A percentile compares a stretch with the other conserved stretches of the same genome.
Evolutionary conservation across 495 filamentous ascomycete species (phyloP).

Genomic region (Lophium mytilinum): DNA sequence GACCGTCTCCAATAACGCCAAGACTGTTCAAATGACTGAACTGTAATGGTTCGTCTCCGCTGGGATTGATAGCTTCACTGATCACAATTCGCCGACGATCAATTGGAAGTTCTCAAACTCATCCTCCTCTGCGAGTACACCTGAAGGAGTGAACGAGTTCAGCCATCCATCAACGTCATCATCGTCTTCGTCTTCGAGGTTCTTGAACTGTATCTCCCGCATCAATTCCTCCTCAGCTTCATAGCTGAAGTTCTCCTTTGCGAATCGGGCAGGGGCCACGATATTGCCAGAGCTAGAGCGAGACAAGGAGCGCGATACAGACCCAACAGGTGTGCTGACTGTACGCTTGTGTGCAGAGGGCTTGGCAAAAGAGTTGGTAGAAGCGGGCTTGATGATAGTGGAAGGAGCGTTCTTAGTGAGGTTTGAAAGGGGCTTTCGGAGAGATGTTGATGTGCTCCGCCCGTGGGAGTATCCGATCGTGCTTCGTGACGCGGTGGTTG

Average conservation of each 20-base stretch:
- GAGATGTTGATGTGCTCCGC: conserved; percentile 48
- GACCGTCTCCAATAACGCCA: too few species aligned
- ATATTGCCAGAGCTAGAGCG: background rate
- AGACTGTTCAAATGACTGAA: too few species aligned
- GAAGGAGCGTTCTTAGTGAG: background rate
- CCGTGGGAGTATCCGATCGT: conserved; percentile 79
- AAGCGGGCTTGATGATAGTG: background rate
- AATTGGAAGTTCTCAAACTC: background rate
- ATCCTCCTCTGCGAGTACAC: background rate
- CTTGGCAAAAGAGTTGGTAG: background rate
- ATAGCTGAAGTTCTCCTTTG: background rate
- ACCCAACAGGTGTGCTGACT: background rate
- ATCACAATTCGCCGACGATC: background rate
- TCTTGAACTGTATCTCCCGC: background rate
- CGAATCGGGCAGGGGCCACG: background rate
- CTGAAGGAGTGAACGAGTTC: background rate
- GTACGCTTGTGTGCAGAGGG: background rate
- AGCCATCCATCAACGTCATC: background rate
- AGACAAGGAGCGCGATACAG: background rate
- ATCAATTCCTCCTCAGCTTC: background rate
- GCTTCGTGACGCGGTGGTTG: conserved; percentile 57
- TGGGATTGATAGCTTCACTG: too few species aligned
- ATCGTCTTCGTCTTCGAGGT: background rate
- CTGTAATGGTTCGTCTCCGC: too few species aligned
- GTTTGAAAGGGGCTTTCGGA: conserved; percentile 31